Conservation (phyloP, 108 stramenopile genomes). For the Nannochloropsis gaditana region DNA sequence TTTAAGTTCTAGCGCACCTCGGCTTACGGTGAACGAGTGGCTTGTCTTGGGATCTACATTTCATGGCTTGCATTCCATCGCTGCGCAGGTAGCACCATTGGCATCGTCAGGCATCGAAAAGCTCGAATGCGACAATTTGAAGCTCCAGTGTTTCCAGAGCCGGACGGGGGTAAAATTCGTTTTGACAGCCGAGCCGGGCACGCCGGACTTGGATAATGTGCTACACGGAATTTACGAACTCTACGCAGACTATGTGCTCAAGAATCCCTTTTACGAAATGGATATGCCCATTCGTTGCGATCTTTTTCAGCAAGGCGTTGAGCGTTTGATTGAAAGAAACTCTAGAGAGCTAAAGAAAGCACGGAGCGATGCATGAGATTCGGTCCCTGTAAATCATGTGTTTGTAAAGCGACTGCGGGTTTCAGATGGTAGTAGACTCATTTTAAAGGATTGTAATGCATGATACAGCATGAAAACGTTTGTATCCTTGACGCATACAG, state of each 20-base stretch:
- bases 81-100: slow-evolving; percentile 58
- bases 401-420: too few relatives aligned
- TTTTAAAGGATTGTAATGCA: too few relatives aligned
- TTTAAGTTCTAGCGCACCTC: slow-evolving; percentile 50
- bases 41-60: slow-evolving; percentile 60
- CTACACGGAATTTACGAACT: slow-evolving; percentile 56
- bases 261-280: slow-evolving; percentile 64
- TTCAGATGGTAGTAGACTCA: too few relatives aligned
- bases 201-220: slow-evolving; percentile 53
- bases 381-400: not conserved
- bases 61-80: slow-evolving; percentile 63
- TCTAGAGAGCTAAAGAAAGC: slow-evolving; percentile 5
- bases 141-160: slow-evolving; percentile 55
- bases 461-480: too few relatives aligned
- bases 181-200: slow-evolving; percentile 55
- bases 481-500: too few relatives aligned
- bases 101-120: slow-evolving; percentile 57
- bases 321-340: slow-evolving; percentile 46
- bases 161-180: slow-evolving; percentile 57
- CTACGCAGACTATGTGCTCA: slow-evolving; percentile 62
- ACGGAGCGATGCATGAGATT: slow-evolving; percentile 1
- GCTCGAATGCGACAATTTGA: slow-evolving; percentile 58
- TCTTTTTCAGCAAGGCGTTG: slow-evolving; percentile 54
- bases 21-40: slow-evolving; percentile 55
- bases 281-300: slow-evolving; percentile 63